These are phyloP conservation scores for Daldinia caldariorum DNA, from an alignment of 495 filamentous ascomycete genomes.

Conservation along the genomic window DNA sequence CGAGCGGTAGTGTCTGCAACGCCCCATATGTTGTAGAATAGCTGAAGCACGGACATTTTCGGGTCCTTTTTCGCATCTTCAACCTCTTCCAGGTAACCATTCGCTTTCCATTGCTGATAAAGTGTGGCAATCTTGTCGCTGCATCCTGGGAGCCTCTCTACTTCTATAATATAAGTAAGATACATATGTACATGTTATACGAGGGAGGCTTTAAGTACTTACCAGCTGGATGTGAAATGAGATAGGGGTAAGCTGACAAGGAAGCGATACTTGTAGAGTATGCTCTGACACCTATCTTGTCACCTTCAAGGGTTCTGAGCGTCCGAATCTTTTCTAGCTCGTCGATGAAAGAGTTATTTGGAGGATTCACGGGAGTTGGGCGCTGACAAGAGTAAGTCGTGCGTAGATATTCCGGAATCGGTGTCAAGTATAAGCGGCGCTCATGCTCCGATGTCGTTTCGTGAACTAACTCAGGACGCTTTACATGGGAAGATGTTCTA, in stretches of 20 bases:
- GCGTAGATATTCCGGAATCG: constrained; percentile 76
- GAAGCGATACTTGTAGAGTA: constrained; percentile 89
- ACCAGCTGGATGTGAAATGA: constrained; percentile 51
- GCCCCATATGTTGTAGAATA: constrained; percentile 88
- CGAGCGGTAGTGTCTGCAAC: constrained; percentile 85
- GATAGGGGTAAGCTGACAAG: constrained; percentile 79
- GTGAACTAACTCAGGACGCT: constrained; percentile 62
- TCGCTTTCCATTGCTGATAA: constrained; percentile 76
- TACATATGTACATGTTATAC: background rate
- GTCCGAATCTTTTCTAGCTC: constrained; percentile 79
- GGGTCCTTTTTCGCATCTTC: constrained; percentile 71
- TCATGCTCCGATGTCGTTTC: constrained; percentile 81
- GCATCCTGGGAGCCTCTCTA: constrained; percentile 80
- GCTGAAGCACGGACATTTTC: constrained; percentile 67
- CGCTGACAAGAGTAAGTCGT: constrained; percentile 85
- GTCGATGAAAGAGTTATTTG: constrained; percentile 80
- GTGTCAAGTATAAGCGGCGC: constrained; percentile 56
- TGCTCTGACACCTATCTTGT: constrained; percentile 83
- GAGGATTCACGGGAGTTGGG: constrained; percentile 71
- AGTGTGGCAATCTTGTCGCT: constrained; percentile 80
- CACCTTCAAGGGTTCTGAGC: constrained; percentile 72
- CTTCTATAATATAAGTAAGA: constrained; percentile 64
- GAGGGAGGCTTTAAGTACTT: constrained; percentile 1
- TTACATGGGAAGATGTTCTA: constrained; percentile 33
- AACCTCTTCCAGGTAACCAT: constrained; percentile 69